phyloP scores from a whole-genome alignment of 495 filamentous ascomycete genomes.

The Glarea lozoyensis region DNA sequence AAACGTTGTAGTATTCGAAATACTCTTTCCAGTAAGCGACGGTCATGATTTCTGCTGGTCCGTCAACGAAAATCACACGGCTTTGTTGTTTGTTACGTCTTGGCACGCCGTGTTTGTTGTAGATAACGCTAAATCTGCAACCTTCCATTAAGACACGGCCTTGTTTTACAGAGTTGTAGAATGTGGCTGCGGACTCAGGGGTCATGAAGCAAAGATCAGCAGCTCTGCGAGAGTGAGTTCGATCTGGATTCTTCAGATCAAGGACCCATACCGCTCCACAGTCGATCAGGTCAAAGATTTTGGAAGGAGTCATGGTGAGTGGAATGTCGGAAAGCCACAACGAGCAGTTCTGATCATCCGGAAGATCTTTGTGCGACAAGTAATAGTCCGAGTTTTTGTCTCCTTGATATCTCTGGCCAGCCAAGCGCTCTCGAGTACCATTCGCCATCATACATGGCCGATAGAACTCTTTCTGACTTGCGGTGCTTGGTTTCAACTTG shows the following conservation, averaged over 20 bases:
- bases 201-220: slow-evolving; percentile 9
- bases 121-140: not conserved
- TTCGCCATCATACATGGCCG: too few species aligned
- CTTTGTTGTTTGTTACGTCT: not conserved
- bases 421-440: too few species aligned
- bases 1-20: slow-evolving; percentile 1
- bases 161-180: not conserved
- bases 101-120: slow-evolving; percentile 3
- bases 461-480: too few species aligned
- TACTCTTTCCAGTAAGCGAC: not conserved
- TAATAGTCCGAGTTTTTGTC: not conserved
- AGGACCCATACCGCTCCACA: slow-evolving; percentile 4
- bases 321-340: not conserved
- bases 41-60: slow-evolving; percentile 3
- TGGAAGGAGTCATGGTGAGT: not conserved
- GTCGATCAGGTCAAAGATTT: slow-evolving; percentile 3
- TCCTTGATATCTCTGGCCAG: too few species aligned
- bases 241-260: slow-evolving; percentile 1
- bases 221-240: not conserved
- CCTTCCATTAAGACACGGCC: slow-evolving; percentile 7
- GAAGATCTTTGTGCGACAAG: not conserved
- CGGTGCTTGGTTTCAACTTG: too few species aligned
- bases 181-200: slow-evolving; percentile 3
- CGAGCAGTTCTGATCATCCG: slow-evolving; percentile 1
- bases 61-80: slow-evolving; percentile 3